Evolutionary conservation across 2,329 filamentous ascomycete species (phyloP).

Genomic region (Fusarium veterinarium): DNA sequence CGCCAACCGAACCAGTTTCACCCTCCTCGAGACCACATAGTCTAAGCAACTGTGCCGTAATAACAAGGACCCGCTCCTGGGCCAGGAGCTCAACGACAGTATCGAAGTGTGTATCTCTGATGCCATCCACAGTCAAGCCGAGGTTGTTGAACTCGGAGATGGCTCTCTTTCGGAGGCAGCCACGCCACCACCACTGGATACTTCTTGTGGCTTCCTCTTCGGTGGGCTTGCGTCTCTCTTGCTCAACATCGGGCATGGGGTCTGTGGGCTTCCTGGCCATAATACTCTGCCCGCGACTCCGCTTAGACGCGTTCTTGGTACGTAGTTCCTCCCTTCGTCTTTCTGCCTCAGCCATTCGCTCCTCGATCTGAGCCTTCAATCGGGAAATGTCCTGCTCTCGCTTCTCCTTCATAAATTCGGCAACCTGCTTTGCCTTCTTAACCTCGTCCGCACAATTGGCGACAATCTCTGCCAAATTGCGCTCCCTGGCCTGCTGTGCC

Average conservation of each 20-base stretch:
- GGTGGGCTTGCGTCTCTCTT: slow-evolving; percentile 59
- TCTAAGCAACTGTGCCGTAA: slow-evolving; percentile 74
- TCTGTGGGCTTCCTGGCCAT: slow-evolving; percentile 62
- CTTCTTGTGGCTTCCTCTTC: slow-evolving; percentile 71
- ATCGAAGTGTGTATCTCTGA: slow-evolving; percentile 78
- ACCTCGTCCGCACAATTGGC: slow-evolving; percentile 86
- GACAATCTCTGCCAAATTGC: slow-evolving; percentile 84
- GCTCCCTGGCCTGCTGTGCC: slow-evolving; percentile 81
- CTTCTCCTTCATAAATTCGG: slow-evolving; percentile 83
- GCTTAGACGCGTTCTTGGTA: slow-evolving; percentile 63
- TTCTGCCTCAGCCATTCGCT: slow-evolving; percentile 82
- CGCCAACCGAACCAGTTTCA: slow-evolving; percentile 69
- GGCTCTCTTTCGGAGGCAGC: slow-evolving; percentile 65
- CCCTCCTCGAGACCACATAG: slow-evolving; percentile 77
- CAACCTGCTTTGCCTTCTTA: slow-evolving; percentile 83
- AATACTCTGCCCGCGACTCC: slow-evolving; percentile 65
- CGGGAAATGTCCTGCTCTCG: slow-evolving; percentile 78
- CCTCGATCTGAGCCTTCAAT: slow-evolving; percentile 80
- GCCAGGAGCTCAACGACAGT: slow-evolving; percentile 76
- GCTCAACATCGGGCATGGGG: slow-evolving; percentile 62
- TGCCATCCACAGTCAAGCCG: slow-evolving; percentile 76
- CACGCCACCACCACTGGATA: slow-evolving; percentile 79
- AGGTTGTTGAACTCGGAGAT: slow-evolving; percentile 75
- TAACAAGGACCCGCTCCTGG: slow-evolving; percentile 72
- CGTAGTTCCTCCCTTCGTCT: slow-evolving; percentile 74